Evolutionary conservation across 441 rosid species (phyloP).

Genomic region (Arabidopsis hybrid): DNA sequence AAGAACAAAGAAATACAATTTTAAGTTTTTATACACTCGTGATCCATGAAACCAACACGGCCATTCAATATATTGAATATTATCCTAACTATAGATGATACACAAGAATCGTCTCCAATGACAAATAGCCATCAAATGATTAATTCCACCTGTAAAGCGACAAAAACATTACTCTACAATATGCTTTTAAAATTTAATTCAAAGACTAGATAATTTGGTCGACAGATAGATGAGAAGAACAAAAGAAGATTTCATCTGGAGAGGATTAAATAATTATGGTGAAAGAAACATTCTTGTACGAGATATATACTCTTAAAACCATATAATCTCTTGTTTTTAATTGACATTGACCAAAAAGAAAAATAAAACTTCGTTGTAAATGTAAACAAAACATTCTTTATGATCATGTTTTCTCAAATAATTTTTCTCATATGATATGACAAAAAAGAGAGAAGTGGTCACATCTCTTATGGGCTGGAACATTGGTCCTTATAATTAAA

Average conservation of each 20-base stretch:
- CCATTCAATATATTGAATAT: neutral
- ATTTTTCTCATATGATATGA: neutral
- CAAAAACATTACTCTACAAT: neutral
- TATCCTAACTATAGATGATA: conserved; percentile 7
- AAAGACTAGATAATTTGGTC: neutral
- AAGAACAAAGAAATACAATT: neutral
- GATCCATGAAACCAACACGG: neutral
- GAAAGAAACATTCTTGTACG: conserved; percentile 33
- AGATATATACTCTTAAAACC: conserved; percentile 24
- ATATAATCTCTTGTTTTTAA: conserved; percentile 18
- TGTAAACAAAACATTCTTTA: conserved; percentile 40
- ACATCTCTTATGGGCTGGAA: conserved; percentile 43
- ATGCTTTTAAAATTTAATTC: neutral
- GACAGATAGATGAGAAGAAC: conserved; percentile 21
- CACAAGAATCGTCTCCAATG: conserved; percentile 26
- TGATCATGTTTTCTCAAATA: neutral
- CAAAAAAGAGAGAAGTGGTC: conserved; percentile 34
- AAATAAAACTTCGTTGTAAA: conserved; percentile 1
- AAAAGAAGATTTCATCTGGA: conserved; percentile 19
- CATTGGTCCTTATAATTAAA: conserved; percentile 38
- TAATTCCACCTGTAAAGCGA: conserved; percentile 32
- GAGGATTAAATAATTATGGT: conserved; percentile 11
- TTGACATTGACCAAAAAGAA: neutral
- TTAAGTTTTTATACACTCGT: neutral
- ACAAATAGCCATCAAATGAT: conserved; percentile 35